phyloP scores from a whole-genome alignment of 2,329 filamentous ascomycete species.

The Colletotrichum somersetense region DNA sequence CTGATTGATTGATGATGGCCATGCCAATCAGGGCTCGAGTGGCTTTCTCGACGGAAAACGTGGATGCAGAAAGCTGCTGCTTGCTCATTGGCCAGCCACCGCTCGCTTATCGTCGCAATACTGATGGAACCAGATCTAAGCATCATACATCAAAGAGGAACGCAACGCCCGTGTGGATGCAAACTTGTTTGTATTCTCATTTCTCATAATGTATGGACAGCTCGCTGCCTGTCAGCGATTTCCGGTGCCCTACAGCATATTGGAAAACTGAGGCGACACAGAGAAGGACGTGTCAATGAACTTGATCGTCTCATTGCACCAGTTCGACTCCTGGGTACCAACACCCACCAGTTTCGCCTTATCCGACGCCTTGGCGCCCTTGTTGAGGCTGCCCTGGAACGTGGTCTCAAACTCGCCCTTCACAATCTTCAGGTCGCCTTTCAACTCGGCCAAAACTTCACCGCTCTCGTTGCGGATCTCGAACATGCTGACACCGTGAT shows the following conservation, averaged over 20 bases:
- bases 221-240: not conserved
- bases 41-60: not conserved
- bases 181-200: conserved; percentile 26
- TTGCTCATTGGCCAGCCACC: conserved; percentile 1
- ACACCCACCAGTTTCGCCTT: conserved; percentile 46
- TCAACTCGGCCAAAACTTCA: conserved; percentile 47
- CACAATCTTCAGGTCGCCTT: conserved; percentile 48
- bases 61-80: not conserved
- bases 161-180: not conserved
- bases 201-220: conserved; percentile 17
- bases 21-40: not conserved
- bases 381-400: conserved; percentile 44
- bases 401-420: conserved; percentile 48
- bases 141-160: conserved; percentile 17
- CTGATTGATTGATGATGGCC: not conserved
- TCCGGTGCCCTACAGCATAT: conserved; percentile 18
- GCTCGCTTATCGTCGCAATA: conserved; percentile 6
- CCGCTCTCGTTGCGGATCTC: conserved; percentile 48
- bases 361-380: conserved; percentile 38
- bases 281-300: conserved; percentile 45
- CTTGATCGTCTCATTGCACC: conserved; percentile 48
- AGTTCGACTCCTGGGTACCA: conserved; percentile 46
- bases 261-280: conserved; percentile 35
- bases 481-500: conserved; percentile 49
- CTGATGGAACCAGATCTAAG: conserved; percentile 1